Percentiles rank a stretch among this genome's conserved stretches.
Evolutionary conservation across 805 yeast species (phyloP).

Genomic region (Starmera pachycereana): DNA sequence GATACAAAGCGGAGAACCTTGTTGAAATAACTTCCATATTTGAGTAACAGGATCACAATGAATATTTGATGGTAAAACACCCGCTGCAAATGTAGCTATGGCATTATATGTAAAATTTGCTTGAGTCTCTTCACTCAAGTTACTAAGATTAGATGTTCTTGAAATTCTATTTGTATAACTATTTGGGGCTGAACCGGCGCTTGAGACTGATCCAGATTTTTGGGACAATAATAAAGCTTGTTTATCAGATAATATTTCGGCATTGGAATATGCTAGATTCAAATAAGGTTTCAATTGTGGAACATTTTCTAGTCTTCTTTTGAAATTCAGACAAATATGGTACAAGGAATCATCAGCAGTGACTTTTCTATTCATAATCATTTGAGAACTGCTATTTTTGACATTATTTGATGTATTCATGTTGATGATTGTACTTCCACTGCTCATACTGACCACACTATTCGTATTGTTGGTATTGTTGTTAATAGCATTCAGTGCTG

Average conservation of each 20-base stretch:
- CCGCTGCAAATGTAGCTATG: constrained; percentile 57
- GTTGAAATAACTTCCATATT: constrained; percentile 78
- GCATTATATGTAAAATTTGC: constrained; percentile 17
- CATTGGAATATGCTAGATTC: constrained; percentile 50
- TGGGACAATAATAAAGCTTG: constrained; percentile 47
- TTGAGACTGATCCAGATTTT: constrained; percentile 11
- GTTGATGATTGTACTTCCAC: not conserved
- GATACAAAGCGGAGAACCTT: constrained; percentile 86
- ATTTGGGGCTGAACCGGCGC: constrained; percentile 10
- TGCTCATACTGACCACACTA: too few relatives aligned
- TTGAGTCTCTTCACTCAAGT: constrained; percentile 23
- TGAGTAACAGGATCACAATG: constrained; percentile 90
- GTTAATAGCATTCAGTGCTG: constrained; percentile 2
- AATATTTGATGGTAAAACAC: constrained; percentile 62
- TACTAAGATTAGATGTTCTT: constrained; percentile 23
- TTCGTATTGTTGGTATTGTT: constrained; percentile 2
- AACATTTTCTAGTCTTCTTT: constrained; percentile 43
- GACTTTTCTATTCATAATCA: constrained; percentile 56
- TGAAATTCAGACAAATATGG: constrained; percentile 50
- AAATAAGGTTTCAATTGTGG: constrained; percentile 64
- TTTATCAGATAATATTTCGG: constrained; percentile 62
- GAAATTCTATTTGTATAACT: constrained; percentile 20
- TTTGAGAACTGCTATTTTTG: constrained; percentile 16
- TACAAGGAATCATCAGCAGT: constrained; percentile 58
- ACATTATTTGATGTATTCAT: not conserved